Evolutionary conservation across 495 filamentous ascomycete species (phyloP).

Genomic region (Penicillium simplicissimum): DNA sequence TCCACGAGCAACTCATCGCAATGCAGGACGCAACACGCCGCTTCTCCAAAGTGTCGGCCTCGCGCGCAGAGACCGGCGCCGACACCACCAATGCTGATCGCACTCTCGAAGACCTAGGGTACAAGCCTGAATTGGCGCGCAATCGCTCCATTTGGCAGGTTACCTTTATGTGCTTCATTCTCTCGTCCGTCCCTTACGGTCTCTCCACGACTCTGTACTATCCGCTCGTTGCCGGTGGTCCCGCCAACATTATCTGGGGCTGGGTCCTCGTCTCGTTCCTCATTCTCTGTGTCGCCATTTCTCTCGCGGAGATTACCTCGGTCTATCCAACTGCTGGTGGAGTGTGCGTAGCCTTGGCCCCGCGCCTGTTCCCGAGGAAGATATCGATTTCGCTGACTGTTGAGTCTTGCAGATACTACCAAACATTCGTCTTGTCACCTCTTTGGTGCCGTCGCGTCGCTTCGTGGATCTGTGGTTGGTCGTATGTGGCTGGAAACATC

Average conservation of each 20-base stretch:
- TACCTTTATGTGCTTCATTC: conserved; percentile 45
- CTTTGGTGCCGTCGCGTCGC: conserved; percentile 57
- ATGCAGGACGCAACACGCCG: conserved; percentile 24
- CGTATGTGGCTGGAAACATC: conserved; percentile 68
- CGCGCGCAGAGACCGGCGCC: conserved; percentile 18
- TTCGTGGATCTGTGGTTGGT: conserved; percentile 68
- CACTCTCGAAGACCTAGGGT: conserved; percentile 47
- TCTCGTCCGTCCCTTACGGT: conserved; percentile 59
- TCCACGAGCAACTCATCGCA: background rate
- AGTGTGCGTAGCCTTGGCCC: conserved; percentile 37
- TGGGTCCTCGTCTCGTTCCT: conserved; percentile 63
- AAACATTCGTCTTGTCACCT: conserved; percentile 59
- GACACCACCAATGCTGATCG: conserved; percentile 24
- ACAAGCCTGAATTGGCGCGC: conserved; percentile 55
- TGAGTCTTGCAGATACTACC: conserved; percentile 46
- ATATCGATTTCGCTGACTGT: background rate
- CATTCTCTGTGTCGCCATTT: conserved; percentile 65
- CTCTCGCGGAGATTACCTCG: conserved; percentile 68
- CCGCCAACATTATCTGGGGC: conserved; percentile 64
- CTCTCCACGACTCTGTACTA: conserved; percentile 65
- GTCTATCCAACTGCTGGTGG: conserved; percentile 66
- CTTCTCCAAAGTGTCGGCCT: conserved; percentile 20
- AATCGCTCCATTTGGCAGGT: conserved; percentile 49
- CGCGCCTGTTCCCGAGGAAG: background rate
- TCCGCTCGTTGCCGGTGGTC: conserved; percentile 59